Evolutionary conservation across 495 filamentous ascomycete species (phyloP).

Genomic region (Wilcoxina mikolae): DNA sequence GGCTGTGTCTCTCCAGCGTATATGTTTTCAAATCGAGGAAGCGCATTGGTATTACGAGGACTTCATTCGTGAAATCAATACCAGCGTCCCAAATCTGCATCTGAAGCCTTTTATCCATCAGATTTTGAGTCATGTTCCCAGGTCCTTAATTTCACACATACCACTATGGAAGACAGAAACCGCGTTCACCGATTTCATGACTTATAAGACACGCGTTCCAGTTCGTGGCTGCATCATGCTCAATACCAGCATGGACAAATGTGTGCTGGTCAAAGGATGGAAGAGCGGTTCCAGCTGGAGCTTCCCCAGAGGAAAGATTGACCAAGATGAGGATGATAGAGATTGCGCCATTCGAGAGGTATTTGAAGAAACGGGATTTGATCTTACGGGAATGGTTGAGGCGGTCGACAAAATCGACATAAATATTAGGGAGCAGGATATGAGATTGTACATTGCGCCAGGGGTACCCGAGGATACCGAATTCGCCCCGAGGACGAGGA

Average conservation of each 20-base stretch:
- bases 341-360: conserved; percentile 88
- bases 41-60: conserved; percentile 99
- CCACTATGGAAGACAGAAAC: conserved; percentile 61
- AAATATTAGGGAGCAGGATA: conserved; percentile 79
- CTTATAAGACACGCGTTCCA: conserved; percentile 85
- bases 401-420: conserved; percentile 61
- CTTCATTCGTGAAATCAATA: conserved; percentile 84
- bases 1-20: conserved; percentile 36
- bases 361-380: conserved; percentile 87
- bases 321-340: conserved; percentile 83
- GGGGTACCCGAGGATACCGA: conserved; percentile 68
- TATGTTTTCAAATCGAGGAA: conserved; percentile 97
- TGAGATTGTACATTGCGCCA: conserved; percentile 78
- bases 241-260: conserved; percentile 78
- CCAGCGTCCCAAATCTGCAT: conserved; percentile 65
- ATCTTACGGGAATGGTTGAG: conserved; percentile 61
- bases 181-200: conserved; percentile 78
- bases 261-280: conserved; percentile 88
- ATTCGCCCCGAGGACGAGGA: conserved; percentile 80
- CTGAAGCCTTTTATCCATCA: conserved; percentile 68
- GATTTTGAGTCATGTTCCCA: conserved; percentile 85
- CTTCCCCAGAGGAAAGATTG: conserved; percentile 92
- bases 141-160: conserved; percentile 37
- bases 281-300: conserved; percentile 95
- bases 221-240: conserved; percentile 88